A percentile compares a stretch with the other conserved stretches of the same genome.
Conservation (phyloP, 1,284 basidiomycete species). For the Austroboletus niveus region DNA sequence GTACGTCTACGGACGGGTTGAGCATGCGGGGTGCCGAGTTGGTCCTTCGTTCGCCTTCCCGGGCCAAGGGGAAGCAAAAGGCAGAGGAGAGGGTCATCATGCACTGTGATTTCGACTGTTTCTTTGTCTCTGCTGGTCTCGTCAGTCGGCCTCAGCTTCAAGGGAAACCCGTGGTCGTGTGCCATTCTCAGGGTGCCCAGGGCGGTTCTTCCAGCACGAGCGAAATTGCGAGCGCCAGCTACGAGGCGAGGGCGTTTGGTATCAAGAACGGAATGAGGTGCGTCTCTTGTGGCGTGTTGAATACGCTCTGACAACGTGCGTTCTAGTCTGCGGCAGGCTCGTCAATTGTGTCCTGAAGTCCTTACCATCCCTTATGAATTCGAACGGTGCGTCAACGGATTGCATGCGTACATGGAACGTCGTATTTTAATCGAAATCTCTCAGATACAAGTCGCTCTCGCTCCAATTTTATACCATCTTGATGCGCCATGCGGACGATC, state of each 20-base stretch:
- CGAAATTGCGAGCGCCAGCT: constrained; percentile 93
- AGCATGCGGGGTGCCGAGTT: constrained; percentile 64
- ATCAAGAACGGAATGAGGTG: constrained; percentile 94
- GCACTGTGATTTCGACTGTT: constrained; percentile 97
- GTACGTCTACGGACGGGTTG: constrained; percentile 30
- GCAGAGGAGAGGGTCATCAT: constrained; percentile 70
- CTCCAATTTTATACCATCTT: constrained; percentile 91
- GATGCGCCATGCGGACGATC: constrained; percentile 84
- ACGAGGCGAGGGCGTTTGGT: constrained; percentile 87
- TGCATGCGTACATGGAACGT: background rate
- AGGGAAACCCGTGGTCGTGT: constrained; percentile 90
- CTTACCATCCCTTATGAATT: constrained; percentile 92
- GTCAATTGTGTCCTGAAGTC: constrained; percentile 71
- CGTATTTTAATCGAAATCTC: constrained; percentile 9
- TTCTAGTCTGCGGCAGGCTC: constrained; percentile 77
- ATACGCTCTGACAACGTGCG: background rate
- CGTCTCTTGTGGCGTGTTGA: constrained; percentile 9
- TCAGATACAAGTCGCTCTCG: constrained; percentile 79
- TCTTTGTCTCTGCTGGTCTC: constrained; percentile 92
- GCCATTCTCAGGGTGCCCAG: constrained; percentile 81
- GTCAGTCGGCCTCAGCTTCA: constrained; percentile 74
- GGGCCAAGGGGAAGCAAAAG: constrained; percentile 57
- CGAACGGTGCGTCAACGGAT: constrained; percentile 49
- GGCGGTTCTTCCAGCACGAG: constrained; percentile 78
- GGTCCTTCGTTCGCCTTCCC: constrained; percentile 45